Percentiles rank a stretch among this genome's conserved stretches.
phyloP scores from a whole-genome alignment of 352 stramenopile species.

The Thalassiosira livingstoniorum region DNA sequence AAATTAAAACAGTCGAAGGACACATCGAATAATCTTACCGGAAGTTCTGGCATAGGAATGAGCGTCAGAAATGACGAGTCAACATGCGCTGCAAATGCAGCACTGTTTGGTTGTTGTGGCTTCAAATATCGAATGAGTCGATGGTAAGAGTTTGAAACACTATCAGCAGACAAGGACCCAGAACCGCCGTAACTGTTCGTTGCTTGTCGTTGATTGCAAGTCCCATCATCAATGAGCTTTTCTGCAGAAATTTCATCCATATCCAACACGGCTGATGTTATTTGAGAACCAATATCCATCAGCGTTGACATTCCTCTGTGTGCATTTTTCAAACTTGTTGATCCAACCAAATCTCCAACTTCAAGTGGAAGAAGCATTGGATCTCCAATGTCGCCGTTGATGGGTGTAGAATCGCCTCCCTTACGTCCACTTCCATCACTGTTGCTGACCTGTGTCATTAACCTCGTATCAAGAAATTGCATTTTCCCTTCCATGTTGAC shows the following conservation, averaged over 20 bases:
- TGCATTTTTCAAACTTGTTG: conserved; percentile 22
- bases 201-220: neutral
- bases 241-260: conserved; percentile 38
- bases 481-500: conserved; percentile 41
- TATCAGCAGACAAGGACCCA: conserved; percentile 8
- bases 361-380: conserved; percentile 44
- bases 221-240: conserved; percentile 56
- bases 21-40: too few species aligned
- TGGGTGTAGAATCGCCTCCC: neutral
- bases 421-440: neutral
- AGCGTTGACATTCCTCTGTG: conserved; percentile 49
- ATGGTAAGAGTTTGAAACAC: conserved; percentile 61
- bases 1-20: too few species aligned
- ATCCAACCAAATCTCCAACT: conserved; percentile 49
- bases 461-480: conserved; percentile 39
- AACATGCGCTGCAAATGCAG: conserved; percentile 59
- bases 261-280: conserved; percentile 47
- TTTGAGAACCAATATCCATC: conserved; percentile 53
- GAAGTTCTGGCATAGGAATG: conserved; percentile 61
- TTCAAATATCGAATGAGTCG: conserved; percentile 63
- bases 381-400: neutral
- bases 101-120: conserved; percentile 23
- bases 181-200: neutral
- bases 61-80: conserved; percentile 68
- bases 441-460: neutral